phyloP scores from a whole-genome alignment of 2,329 filamentous ascomycete species.

The Nannizzia gypsea region DNA sequence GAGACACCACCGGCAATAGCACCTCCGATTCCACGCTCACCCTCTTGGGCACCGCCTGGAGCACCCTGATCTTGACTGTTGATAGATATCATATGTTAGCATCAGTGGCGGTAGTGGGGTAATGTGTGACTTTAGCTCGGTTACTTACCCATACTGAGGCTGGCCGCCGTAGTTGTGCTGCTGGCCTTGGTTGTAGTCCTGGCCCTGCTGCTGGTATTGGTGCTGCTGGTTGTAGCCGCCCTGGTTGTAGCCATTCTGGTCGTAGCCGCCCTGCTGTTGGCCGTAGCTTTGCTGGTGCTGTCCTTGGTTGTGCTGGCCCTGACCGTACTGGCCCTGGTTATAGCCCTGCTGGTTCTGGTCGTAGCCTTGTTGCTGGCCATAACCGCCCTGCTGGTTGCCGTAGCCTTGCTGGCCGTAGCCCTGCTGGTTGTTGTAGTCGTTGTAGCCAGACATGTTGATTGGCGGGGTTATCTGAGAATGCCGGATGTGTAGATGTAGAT shows the following conservation, averaged over 20 bases:
- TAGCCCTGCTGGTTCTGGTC: slow-evolving; percentile 14
- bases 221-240: slow-evolving; percentile 13
- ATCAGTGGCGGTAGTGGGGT: background rate
- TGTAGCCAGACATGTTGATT: slow-evolving; percentile 14
- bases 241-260: slow-evolving; percentile 19
- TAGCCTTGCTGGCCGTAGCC: slow-evolving; percentile 18
- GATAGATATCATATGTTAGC: background rate
- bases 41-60: slow-evolving; percentile 31
- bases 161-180: slow-evolving; percentile 6
- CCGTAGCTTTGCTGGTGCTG: slow-evolving; percentile 16
- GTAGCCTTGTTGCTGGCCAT: slow-evolving; percentile 17
- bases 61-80: slow-evolving; percentile 17
- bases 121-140: background rate
- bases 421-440: slow-evolving; percentile 20
- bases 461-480: background rate
- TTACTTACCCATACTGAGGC: slow-evolving; percentile 9
- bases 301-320: slow-evolving; percentile 21
- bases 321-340: slow-evolving; percentile 14
- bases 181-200: slow-evolving; percentile 10
- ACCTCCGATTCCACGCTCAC: slow-evolving; percentile 37
- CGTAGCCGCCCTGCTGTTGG: slow-evolving; percentile 16
- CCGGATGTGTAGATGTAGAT: background rate
- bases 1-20: slow-evolving; percentile 37
- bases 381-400: slow-evolving; percentile 13
- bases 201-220: slow-evolving; percentile 12